These are phyloP conservation scores for Apiotrichum veenhuisii DNA, from an alignment of 1,284 basidiomycete species.

Conservation along the genomic window DNA sequence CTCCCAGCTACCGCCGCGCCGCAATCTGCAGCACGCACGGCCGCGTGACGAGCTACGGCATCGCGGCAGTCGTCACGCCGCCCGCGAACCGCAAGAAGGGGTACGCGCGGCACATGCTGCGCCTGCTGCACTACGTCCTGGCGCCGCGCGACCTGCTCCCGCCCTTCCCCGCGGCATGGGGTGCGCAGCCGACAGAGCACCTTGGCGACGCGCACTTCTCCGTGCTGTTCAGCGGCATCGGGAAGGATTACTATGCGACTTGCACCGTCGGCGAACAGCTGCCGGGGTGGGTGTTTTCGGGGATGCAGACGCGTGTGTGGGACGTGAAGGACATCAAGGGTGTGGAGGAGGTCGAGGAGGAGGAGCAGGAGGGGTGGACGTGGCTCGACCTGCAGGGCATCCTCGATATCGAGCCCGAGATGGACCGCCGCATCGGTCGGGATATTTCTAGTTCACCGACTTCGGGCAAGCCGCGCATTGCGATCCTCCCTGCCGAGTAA, in stretches of 20 bases:
- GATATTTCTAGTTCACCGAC: background rate
- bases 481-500: background rate
- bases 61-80: slow-evolving; percentile 36
- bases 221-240: slow-evolving; percentile 37
- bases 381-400: background rate
- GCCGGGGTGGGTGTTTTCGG: slow-evolving; percentile 7
- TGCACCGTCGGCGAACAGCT: slow-evolving; percentile 16
- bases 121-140: slow-evolving; percentile 33
- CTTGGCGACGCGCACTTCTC: slow-evolving; percentile 22
- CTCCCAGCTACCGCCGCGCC: background rate
- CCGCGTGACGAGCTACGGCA: slow-evolving; percentile 23
- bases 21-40: background rate
- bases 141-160: slow-evolving; percentile 17
- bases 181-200: slow-evolving; percentile 17
- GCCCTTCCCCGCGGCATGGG: slow-evolving; percentile 27
- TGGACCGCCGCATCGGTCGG: background rate
- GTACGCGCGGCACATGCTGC: slow-evolving; percentile 35
- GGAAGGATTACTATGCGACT: slow-evolving; percentile 29
- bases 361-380: background rate
- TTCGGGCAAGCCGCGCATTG: background rate
- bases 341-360: background rate
- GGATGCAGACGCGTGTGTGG: slow-evolving; percentile 1
- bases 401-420: background rate
- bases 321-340: background rate
- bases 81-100: slow-evolving; percentile 27